These are phyloP conservation scores for Termitomyces titanicus DNA, from an alignment of 768 basidiomycete species.

Conservation along the genomic window DNA sequence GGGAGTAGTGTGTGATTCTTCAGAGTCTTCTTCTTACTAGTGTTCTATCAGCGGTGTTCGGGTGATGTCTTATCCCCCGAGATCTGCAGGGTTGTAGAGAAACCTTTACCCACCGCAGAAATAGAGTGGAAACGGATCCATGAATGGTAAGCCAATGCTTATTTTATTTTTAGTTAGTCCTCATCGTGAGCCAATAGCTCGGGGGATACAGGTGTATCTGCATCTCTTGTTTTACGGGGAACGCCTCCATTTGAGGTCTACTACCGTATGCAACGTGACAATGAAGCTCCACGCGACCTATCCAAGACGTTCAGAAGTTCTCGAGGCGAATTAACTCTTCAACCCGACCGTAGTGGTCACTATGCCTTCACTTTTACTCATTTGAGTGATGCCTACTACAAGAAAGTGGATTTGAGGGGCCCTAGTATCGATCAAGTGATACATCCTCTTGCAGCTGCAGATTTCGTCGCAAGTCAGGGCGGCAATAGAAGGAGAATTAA, in stretches of 20 bases:
- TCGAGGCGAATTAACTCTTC: constrained; percentile 76
- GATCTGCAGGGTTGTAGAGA: constrained; percentile 70
- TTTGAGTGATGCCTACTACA: constrained; percentile 83
- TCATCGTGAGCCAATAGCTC: constrained; percentile 44
- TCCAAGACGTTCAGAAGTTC: constrained; percentile 62
- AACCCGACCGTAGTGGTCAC: constrained; percentile 86
- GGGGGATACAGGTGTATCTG: constrained; percentile 89
- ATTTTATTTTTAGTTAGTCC: not conserved
- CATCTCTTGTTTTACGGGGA: constrained; percentile 81
- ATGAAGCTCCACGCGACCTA: constrained; percentile 56
- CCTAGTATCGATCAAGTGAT: constrained; percentile 84
- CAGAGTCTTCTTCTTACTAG: constrained; percentile 6
- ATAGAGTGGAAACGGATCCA: constrained; percentile 88
- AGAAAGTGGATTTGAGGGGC: constrained; percentile 67
- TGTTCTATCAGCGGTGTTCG: constrained; percentile 55
- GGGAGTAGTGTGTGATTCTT: constrained; percentile 3
- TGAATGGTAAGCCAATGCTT: constrained; percentile 61
- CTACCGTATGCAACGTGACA: constrained; percentile 72
- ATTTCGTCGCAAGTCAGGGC: constrained; percentile 50
- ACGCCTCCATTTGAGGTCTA: constrained; percentile 85
- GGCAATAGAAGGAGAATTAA: constrained; percentile 53
- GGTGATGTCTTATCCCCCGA: constrained; percentile 86
- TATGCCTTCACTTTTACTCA: constrained; percentile 81
- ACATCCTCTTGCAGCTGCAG: constrained; percentile 81
- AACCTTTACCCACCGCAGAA: constrained; percentile 75